Base-by-base conservation (phyloP, 768 basidiomycete genomes). In the Rhizopogon sp. region DNA sequence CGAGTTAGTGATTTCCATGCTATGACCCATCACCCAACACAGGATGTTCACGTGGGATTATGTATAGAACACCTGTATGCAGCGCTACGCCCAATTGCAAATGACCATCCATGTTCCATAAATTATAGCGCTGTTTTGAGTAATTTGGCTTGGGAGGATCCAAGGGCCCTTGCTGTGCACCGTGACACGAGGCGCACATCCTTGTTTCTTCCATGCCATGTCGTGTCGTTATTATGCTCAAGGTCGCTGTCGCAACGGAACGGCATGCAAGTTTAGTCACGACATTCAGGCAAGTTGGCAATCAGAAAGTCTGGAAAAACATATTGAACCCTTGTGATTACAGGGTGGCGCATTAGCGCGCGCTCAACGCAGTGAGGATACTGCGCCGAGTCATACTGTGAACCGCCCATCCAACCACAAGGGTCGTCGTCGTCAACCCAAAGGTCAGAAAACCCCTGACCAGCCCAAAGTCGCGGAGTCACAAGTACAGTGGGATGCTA, bases 221-320 rank as follows among this genome's bases (percentile, higher is more conserved):
- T 49, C 62, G 3, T 69, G 68, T 17, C 68, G 63, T 25, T 14
- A 47, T 5, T 47, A 69, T 35, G 33, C 9, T 43, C 62, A 64
- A 54, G 70, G 70, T 0, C 13, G 49, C 16, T 69, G 68, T 62
- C 70, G 60, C 33, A 69, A 44, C 39, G 68, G 68, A 22, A 54
- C 58, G 42, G 59, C 50, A 40, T 69, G 68, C 58, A 64, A 17
- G 57, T 66, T 54, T n/a, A 56, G 56, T 17, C 68, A 71, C 29
- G 58, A 59, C 9, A 33, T 56, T 5, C 64, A 58, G 54, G 58
- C 59, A 39, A 57, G 1, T 41, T 8, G 13, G 1, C 35, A 9
- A 17, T 35, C 11, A 35, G 1, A 14, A 10, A 22, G 43, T 9
- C 0, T 13, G 37, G 39, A n/a, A 37, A 39, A 20, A 25, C 31